Conservation (phyloP, 371 early-diverging fungal genomes). For the Apophysomyces variabilis region DNA sequence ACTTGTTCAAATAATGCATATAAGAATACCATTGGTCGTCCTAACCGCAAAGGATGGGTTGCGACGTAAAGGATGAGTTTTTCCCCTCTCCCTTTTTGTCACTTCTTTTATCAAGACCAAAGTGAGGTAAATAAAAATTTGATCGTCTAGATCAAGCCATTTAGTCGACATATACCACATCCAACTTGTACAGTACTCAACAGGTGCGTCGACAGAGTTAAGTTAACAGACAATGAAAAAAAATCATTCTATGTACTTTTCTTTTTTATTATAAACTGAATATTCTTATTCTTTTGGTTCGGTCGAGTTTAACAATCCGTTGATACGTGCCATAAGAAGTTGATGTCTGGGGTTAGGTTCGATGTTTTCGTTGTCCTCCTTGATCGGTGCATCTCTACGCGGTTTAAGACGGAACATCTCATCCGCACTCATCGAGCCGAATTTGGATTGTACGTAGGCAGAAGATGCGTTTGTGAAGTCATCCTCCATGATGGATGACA, state of each 20-base stretch:
- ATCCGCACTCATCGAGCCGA: conserved; percentile 22
- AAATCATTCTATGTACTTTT: neutral
- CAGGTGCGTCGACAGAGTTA: too few relatives aligned
- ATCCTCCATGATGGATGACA: conserved; percentile 6
- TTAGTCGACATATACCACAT: too few relatives aligned
- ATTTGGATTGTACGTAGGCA: neutral
- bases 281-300: conserved; percentile 4
- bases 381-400: conserved; percentile 7
- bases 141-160: too few relatives aligned
- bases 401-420: conserved; percentile 24
- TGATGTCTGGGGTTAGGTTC: conserved; percentile 25
- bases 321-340: conserved; percentile 17
- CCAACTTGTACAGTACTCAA: too few relatives aligned
- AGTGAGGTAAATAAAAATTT: too few relatives aligned
- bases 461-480: neutral
- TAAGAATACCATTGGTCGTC: too few relatives aligned
- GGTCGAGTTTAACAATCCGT: conserved; percentile 7
- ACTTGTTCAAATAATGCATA: too few relatives aligned
- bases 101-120: too few relatives aligned
- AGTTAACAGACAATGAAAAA: neutral
- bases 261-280: neutral
- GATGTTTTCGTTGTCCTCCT: conserved; percentile 18
- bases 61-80: too few relatives aligned
- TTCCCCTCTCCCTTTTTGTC: too few relatives aligned
- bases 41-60: too few relatives aligned